Evolutionary conservation across 352 stramenopile genomes (phyloP).

Genomic region (Peronosclerospora sorghi): DNA sequence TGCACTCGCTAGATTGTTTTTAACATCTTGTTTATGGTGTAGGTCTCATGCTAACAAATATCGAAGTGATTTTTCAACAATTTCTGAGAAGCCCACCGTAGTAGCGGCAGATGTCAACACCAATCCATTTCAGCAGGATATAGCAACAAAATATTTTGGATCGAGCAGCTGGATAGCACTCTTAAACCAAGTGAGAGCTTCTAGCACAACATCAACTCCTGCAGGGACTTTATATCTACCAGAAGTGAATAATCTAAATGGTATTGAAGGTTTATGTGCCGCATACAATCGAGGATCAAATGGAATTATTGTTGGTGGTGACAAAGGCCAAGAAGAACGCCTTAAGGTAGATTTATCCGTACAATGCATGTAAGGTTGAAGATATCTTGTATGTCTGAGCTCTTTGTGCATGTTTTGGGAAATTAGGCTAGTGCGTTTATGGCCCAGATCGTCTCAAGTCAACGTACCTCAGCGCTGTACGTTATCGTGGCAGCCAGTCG

Average conservation of each 20-base stretch:
- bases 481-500: constrained; percentile 30
- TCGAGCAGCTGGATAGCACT: constrained; percentile 13
- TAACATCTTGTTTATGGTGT: constrained; percentile 1
- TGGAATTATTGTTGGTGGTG: constrained; percentile 15
- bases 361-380: neutral
- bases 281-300: constrained; percentile 24
- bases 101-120: constrained; percentile 2
- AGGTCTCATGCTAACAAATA: constrained; percentile 20
- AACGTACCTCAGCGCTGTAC: constrained; percentile 26
- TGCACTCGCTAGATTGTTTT: neutral
- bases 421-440: constrained; percentile 25
- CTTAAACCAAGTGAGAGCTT: constrained; percentile 18
- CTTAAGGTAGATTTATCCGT: constrained; percentile 11
- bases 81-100: neutral
- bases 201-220: constrained; percentile 7
- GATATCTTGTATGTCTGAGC: neutral
- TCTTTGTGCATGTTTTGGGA: constrained; percentile 1
- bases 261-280: constrained; percentile 7
- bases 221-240: neutral
- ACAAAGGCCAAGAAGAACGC: constrained; percentile 13
- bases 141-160: neutral
- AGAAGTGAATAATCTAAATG: constrained; percentile 1
- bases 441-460: constrained; percentile 15
- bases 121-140: constrained; percentile 21
- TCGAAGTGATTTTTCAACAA: constrained; percentile 2